A percentile compares a stretch with the other conserved stretches of the same genome.
Evolutionary conservation across 2,329 filamentous ascomycete species (phyloP).

Genomic region (Gnomoniopsis sp.): DNA sequence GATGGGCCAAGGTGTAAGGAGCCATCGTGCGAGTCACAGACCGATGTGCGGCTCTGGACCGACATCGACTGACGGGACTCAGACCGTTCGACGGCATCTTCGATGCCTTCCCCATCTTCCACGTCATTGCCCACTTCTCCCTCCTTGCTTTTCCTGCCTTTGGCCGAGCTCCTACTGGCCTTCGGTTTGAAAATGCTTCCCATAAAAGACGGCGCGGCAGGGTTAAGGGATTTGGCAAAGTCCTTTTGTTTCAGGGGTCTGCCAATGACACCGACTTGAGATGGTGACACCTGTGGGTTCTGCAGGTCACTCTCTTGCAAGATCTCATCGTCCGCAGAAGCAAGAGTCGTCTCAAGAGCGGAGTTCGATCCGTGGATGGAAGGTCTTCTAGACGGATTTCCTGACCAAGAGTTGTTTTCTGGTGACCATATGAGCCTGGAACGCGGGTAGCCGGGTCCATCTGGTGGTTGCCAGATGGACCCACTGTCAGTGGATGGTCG

Average conservation of each 20-base stretch:
- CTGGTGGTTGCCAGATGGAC: conserved; percentile 65
- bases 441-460: conserved; percentile 37
- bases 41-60: conserved; percentile 15
- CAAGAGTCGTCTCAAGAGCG: conserved; percentile 56
- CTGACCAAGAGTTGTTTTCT: conserved; percentile 52
- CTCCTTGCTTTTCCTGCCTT: conserved; percentile 35
- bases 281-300: conserved; percentile 50
- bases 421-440: conserved; percentile 23
- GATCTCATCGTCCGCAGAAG: conserved; percentile 63
- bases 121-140: conserved; percentile 36
- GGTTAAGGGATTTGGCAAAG: conserved; percentile 70
- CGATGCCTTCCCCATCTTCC: conserved; percentile 9
- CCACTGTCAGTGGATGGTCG: conserved; percentile 76
- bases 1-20: conserved; percentile 54
- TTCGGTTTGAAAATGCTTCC: conserved; percentile 59
- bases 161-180: conserved; percentile 36
- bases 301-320: conserved; percentile 55
- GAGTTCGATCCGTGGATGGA: conserved; percentile 76
- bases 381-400: conserved; percentile 74
- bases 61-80: conserved; percentile 28
- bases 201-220: conserved; percentile 84
- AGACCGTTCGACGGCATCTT: conserved; percentile 25
- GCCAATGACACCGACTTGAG: conserved; percentile 71
- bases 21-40: conserved; percentile 49
- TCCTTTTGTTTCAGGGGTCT: conserved; percentile 54